Evolutionary conservation across 345 rosid genomes (phyloP).

Genomic region (Hibiscus mutabilis): DNA sequence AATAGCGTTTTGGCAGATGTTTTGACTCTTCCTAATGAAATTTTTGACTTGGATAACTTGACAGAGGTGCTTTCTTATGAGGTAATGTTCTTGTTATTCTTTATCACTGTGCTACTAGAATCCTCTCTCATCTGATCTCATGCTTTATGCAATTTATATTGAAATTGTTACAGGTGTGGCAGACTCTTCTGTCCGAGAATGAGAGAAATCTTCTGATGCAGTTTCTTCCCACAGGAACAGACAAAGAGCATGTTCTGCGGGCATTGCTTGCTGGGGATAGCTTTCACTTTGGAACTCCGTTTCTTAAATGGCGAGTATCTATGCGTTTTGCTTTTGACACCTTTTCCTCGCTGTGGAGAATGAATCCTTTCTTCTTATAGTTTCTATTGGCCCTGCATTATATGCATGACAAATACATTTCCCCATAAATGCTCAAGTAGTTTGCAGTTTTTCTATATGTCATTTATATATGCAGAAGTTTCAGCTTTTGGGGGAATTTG

Average conservation of each 20-base stretch:
- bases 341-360: not conserved
- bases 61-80: conserved; percentile 46
- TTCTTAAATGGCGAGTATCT: conserved; percentile 60
- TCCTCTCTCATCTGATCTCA: not conserved
- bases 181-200: conserved; percentile 49
- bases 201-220: conserved; percentile 66
- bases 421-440: not conserved
- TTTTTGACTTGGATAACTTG: conserved; percentile 65
- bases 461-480: not conserved
- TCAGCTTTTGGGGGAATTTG: not conserved
- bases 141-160: conserved; percentile 5
- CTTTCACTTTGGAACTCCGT: conserved; percentile 84
- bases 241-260: conserved; percentile 46
- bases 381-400: not conserved
- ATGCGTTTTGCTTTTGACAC: not conserved
- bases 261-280: conserved; percentile 65
- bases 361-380: not conserved
- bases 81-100: conserved; percentile 32
- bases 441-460: not conserved
- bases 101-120: not conserved
- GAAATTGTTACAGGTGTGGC: conserved; percentile 58
- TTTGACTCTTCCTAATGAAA: conserved; percentile 52
- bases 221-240: conserved; percentile 65
- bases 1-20: conserved; percentile 55
- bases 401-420: not conserved